Percentiles rank a stretch among this genome's conserved stretches.
These are phyloP conservation scores for Gypsophila paniculata DNA, from an alignment of 179 eudicot species.

Conservation along the genomic window DNA sequence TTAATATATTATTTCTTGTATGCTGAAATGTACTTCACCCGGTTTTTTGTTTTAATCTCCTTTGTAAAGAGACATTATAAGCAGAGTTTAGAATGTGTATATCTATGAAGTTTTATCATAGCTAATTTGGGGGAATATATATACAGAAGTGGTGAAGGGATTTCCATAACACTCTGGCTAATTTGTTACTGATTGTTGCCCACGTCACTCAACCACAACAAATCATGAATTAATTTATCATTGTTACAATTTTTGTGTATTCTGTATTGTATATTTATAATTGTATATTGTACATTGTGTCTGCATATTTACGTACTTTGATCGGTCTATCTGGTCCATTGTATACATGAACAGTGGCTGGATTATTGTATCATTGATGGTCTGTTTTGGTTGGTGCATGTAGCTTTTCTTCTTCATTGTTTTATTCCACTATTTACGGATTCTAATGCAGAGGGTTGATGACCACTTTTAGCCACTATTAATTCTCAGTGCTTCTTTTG, in stretches of 20 bases:
- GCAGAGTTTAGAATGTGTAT: not conserved
- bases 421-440: not conserved
- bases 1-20: no score
- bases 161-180: not conserved
- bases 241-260: not conserved
- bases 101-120: not conserved
- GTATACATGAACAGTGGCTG: not conserved
- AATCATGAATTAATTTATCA: not conserved
- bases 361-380: not conserved
- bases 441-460: not conserved
- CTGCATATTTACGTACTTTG: not conserved
- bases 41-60: no score
- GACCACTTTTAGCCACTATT: not conserved
- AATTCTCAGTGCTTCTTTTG: constrained; percentile 9
- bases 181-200: not conserved
- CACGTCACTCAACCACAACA: no score
- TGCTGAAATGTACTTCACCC: no score
- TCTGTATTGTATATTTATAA: not conserved
- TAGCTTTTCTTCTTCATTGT: not conserved
- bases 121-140: not conserved
- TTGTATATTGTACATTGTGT: not conserved
- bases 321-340: not conserved
- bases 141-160: not conserved
- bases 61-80: not conserved
- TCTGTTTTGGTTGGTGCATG: not conserved